Evolutionary conservation across 768 basidiomycete species (phyloP).

Genomic region (Agaricus sinodeliciosus): DNA sequence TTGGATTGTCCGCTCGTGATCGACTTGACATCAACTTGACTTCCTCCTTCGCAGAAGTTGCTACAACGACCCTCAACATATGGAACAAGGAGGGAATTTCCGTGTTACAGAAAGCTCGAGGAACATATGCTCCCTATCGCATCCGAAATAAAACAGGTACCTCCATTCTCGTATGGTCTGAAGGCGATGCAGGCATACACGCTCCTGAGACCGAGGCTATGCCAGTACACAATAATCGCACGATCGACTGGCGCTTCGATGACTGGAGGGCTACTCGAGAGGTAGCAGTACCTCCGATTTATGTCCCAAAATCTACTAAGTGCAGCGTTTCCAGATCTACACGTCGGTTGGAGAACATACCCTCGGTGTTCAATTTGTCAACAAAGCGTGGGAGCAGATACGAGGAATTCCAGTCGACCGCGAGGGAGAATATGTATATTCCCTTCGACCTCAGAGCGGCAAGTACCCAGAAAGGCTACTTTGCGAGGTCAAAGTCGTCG

Average conservation of each 20-base stretch:
- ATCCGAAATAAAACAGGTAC: slow-evolving; percentile 89
- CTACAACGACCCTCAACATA: slow-evolving; percentile 62
- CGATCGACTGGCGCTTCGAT: slow-evolving; percentile 93
- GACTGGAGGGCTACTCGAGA: slow-evolving; percentile 94
- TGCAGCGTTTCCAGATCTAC: slow-evolving; percentile 32
- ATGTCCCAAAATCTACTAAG: neutral
- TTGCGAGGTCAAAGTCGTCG: slow-evolving; percentile 84
- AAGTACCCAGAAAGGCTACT: slow-evolving; percentile 76
- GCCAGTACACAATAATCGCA: slow-evolving; percentile 67
- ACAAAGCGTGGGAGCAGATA: slow-evolving; percentile 85
- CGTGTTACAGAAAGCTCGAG: slow-evolving; percentile 70
- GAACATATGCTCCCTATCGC: slow-evolving; percentile 89
- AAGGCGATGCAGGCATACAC: slow-evolving; percentile 49
- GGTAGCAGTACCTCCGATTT: slow-evolving; percentile 31
- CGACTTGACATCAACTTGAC: slow-evolving; percentile 89
- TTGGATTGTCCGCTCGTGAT: slow-evolving; percentile 68
- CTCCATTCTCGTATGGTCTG: slow-evolving; percentile 82
- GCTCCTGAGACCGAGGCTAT: slow-evolving; percentile 43
- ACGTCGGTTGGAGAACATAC: slow-evolving; percentile 74
- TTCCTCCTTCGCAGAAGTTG: slow-evolving; percentile 84
- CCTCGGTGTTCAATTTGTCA: slow-evolving; percentile 78
- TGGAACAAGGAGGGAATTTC: slow-evolving; percentile 71
- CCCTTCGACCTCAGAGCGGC: slow-evolving; percentile 72
- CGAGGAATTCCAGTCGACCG: slow-evolving; percentile 86
- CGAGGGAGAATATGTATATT: slow-evolving; percentile 88